phyloP scores from a whole-genome alignment of 768 basidiomycete genomes.

The Galerina marginata region DNA sequence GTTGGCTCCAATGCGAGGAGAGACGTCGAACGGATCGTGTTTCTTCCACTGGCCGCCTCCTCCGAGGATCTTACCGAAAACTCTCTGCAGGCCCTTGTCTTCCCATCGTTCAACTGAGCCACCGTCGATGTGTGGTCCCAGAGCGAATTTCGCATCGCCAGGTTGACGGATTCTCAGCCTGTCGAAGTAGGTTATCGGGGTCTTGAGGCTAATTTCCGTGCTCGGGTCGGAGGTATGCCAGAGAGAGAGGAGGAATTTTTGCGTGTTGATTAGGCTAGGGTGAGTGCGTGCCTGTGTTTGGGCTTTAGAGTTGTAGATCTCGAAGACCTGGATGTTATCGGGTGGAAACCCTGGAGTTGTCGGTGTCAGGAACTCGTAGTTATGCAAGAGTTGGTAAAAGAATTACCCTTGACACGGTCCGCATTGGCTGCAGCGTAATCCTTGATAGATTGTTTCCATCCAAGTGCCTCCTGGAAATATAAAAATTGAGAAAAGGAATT shows the following conservation, averaged over 20 bases:
- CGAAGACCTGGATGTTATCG: slow-evolving; percentile 73
- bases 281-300: slow-evolving; percentile 77
- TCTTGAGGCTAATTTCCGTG: slow-evolving; percentile 51
- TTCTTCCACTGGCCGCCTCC: slow-evolving; percentile 49
- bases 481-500: not conserved
- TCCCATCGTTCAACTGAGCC: slow-evolving; percentile 64
- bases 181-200: slow-evolving; percentile 79
- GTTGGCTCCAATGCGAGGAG: slow-evolving; percentile 51
- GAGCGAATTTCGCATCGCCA: slow-evolving; percentile 68
- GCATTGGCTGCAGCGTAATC: slow-evolving; percentile 59
- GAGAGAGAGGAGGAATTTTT: slow-evolving; percentile 59
- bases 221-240: slow-evolving; percentile 58
- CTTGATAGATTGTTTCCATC: slow-evolving; percentile 60
- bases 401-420: slow-evolving; percentile 51
- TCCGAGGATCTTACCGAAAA: slow-evolving; percentile 49
- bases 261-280: slow-evolving; percentile 59
- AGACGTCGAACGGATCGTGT: slow-evolving; percentile 57
- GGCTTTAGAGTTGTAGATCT: slow-evolving; percentile 70
- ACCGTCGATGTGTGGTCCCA: slow-evolving; percentile 66
- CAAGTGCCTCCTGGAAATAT: slow-evolving; percentile 53
- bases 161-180: slow-evolving; percentile 74
- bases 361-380: not conserved
- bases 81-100: slow-evolving; percentile 45
- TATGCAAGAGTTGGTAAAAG: not conserved
- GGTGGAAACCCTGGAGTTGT: slow-evolving; percentile 61